Evolutionary conservation across 768 basidiomycete species (phyloP), one percentile per base, ranked within the genome.

Genomic region (Boletus rubescentipes): DNA sequence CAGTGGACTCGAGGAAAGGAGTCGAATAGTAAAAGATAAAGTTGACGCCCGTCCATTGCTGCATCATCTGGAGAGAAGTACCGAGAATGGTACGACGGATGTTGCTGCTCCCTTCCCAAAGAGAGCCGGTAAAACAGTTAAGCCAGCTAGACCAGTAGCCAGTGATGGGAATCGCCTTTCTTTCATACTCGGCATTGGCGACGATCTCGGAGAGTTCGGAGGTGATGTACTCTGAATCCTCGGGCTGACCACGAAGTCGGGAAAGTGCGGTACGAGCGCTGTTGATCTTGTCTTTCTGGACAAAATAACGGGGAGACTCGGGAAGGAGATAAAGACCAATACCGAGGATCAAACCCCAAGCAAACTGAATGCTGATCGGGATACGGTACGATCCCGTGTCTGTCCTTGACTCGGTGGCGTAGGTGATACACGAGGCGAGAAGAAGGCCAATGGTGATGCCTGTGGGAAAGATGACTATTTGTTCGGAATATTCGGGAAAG

Each of bases 21-120:
- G 86, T 86, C 29, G 84, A 83, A 68, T 78, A 86, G 75, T 85
- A 87, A 72, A 87, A 86, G 70, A 84, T 83, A 64, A 84, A 84
- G 78, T 87, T 88, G 76, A 87, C 85, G 60, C 88, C 89, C 20
- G 91, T 93, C 68, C 91, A 80, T 70, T 91, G 88, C 71, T 91
- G 87, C 78, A 79, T 79, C 58, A 77, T 81, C 65, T 95, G 92
- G 59, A 94, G 76, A 68, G 84, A 83, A 61, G 91, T 89, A 63
- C 93, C 93, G 34, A 88, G 85, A 67, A 87, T 76, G n/a, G 89
- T 92, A 55, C 90, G 84, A 65, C 86, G 81, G 40, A 80, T 63
- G 62, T 89, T 91, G 44, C 63, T 65, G 53, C 63, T 60, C 45
- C 54, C 63, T 60, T 84, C 78, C 71, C 78, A 82, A 64, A 79